Evolutionary conservation across 2,329 filamentous ascomycete species (phyloP).

Genomic region (Kalaharituber pfeilii): DNA sequence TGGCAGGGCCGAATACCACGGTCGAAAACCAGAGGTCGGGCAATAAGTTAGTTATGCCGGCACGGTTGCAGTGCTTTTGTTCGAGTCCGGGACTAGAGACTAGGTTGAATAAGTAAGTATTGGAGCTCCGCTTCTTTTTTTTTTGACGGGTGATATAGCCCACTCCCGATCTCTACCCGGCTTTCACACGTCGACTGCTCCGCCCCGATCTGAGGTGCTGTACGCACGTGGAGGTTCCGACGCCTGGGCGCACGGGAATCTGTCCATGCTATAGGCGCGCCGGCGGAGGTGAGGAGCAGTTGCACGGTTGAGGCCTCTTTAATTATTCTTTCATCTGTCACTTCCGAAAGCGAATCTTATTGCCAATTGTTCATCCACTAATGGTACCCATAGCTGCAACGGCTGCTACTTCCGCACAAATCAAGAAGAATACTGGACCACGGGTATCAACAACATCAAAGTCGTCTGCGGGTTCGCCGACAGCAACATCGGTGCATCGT

Average conservation of each 20-base stretch:
- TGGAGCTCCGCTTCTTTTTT: background rate
- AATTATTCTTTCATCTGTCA: no score
- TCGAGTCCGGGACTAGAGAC: background rate
- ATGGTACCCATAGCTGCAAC: slow-evolving; percentile 1
- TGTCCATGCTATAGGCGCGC: no score
- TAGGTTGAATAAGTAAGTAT: background rate
- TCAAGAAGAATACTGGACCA: background rate
- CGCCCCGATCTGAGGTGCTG: background rate
- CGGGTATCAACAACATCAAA: slow-evolving; percentile 1
- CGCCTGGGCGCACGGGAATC: no score
- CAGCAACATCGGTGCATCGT: no score
- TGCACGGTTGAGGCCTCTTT: no score
- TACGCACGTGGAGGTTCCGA: background rate
- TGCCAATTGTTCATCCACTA: no score
- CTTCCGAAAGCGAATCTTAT: no score
- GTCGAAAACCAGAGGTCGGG: background rate
- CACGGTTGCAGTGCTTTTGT: background rate
- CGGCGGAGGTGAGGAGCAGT: no score
- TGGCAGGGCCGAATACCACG: background rate
- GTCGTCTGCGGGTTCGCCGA: background rate
- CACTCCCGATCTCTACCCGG: background rate
- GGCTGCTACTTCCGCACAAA: background rate
- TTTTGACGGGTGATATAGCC: no score
- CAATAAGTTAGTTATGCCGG: background rate
- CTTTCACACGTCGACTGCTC: background rate